Conservation (phyloP, 352 stramenopile species). For the Phytophthora citricola region DNA sequence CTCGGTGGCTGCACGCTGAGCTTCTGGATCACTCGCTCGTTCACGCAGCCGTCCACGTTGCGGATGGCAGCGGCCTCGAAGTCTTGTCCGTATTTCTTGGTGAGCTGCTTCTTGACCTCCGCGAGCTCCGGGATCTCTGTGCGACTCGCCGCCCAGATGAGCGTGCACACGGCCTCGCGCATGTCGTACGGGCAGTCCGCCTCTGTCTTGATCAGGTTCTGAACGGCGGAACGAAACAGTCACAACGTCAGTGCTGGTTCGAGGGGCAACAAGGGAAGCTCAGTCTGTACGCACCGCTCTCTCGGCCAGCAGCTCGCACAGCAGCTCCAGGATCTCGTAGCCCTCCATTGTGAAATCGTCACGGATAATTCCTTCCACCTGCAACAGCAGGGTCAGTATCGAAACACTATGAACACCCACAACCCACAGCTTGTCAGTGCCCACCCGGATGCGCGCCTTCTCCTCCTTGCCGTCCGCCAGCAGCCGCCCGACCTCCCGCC, state of each 20-base stretch:
- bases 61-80: constrained; percentile 82
- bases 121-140: constrained; percentile 94
- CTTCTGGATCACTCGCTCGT: constrained; percentile 93
- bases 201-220: constrained; percentile 91
- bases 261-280: not conserved
- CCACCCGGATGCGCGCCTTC: constrained; percentile 94
- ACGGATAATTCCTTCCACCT: constrained; percentile 94
- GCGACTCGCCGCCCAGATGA: constrained; percentile 93
- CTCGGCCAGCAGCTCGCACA: constrained; percentile 94
- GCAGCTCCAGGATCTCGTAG: constrained; percentile 95
- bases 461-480: constrained; percentile 91
- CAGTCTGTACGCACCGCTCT: constrained; percentile 67
- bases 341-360: constrained; percentile 97
- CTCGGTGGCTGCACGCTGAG: constrained; percentile 94
- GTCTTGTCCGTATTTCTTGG: constrained; percentile 91
- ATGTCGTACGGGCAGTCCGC: constrained; percentile 95
- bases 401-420: not conserved
- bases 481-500: constrained; percentile 80
- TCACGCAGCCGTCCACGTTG: constrained; percentile 92
- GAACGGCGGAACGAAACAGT: constrained; percentile 1
- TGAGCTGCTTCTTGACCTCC: constrained; percentile 91
- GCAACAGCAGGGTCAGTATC: constrained; percentile 1
- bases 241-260: constrained; percentile 3
- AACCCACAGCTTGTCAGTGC: constrained; percentile 30
- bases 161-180: constrained; percentile 90